phyloP scores from a whole-genome alignment of 257 asterid genomes.

The Lantana camara region DNA sequence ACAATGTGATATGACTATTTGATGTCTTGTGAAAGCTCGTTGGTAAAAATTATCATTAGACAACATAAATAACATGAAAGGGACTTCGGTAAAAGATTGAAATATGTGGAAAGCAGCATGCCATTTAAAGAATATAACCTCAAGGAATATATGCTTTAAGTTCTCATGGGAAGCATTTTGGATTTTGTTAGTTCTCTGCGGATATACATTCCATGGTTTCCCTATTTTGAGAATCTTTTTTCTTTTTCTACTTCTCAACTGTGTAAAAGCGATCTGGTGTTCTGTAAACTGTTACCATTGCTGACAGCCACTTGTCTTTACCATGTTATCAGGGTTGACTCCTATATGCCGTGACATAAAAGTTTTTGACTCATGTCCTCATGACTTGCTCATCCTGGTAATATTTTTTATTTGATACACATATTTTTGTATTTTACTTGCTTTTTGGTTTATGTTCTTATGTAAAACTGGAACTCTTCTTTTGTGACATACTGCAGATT shows the following conservation, averaged over 20 bases:
- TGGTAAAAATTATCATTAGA: not conserved
- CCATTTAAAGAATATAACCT: not conserved
- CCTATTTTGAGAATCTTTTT: not conserved
- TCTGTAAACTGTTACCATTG: not conserved
- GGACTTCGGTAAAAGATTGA: not conserved
- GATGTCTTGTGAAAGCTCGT: not conserved
- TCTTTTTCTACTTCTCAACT: not conserved
- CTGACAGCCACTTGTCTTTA: not conserved
- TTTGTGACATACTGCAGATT: not conserved
- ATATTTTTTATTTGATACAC: not conserved
- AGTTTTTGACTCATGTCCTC: conserved; percentile 7
- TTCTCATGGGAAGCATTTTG: not conserved
- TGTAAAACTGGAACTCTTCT: not conserved
- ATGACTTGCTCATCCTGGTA: not conserved
- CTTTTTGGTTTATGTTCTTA: not conserved
- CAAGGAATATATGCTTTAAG: not conserved
- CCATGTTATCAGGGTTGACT: not conserved
- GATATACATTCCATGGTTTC: not conserved
- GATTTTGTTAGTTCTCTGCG: not conserved
- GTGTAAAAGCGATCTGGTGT: not conserved
- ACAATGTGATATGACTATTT: not conserved
- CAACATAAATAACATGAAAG: not conserved
- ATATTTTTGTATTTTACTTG: not conserved
- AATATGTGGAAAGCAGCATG: not conserved
- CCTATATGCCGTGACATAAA: not conserved